Conservation (phyloP, 2,329 filamentous ascomycete species). For the Pestalotiopsis sp. region DNA sequence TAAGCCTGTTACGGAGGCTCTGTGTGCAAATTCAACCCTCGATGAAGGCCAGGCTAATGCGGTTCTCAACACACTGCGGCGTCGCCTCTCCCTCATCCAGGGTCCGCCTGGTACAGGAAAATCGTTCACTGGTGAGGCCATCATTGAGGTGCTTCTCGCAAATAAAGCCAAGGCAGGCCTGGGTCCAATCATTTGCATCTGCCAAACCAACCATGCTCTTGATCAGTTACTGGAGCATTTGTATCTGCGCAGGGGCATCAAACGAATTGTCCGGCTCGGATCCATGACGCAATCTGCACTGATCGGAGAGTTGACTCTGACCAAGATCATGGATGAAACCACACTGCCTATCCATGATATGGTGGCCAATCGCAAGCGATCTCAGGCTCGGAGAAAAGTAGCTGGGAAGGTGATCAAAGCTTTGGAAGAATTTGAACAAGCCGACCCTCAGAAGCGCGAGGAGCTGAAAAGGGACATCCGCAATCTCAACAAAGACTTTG, state of each 20-base stretch:
- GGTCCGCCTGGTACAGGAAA: conserved; percentile 75
- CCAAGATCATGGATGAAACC: conserved; percentile 16
- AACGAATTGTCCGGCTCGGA: conserved; percentile 63
- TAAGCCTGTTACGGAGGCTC: conserved; percentile 18
- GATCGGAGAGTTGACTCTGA: conserved; percentile 52
- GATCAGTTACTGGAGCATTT: conserved; percentile 61
- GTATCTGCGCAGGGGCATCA: conserved; percentile 48
- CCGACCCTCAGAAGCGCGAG: conserved; percentile 11
- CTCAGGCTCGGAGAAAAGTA: not conserved
- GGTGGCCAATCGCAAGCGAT: conserved; percentile 17
- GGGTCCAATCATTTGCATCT: conserved; percentile 54
- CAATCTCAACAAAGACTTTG: not conserved
- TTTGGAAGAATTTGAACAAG: not conserved
- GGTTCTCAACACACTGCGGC: conserved; percentile 53
- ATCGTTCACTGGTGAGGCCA: conserved; percentile 58
- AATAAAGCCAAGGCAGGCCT: conserved; percentile 40
- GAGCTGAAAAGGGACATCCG: conserved; percentile 11
- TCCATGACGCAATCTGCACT: conserved; percentile 56
- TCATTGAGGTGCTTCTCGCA: conserved; percentile 57
- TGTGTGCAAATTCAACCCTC: conserved; percentile 44
- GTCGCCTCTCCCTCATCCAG: conserved; percentile 63
- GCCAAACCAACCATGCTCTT: conserved; percentile 53
- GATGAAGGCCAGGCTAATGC: conserved; percentile 54
- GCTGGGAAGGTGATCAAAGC: not conserved
- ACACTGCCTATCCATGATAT: conserved; percentile 6